Conservation (phyloP, 768 basidiomycete genomes). For the Pseudohyphozyma bogoriensis region DNA sequence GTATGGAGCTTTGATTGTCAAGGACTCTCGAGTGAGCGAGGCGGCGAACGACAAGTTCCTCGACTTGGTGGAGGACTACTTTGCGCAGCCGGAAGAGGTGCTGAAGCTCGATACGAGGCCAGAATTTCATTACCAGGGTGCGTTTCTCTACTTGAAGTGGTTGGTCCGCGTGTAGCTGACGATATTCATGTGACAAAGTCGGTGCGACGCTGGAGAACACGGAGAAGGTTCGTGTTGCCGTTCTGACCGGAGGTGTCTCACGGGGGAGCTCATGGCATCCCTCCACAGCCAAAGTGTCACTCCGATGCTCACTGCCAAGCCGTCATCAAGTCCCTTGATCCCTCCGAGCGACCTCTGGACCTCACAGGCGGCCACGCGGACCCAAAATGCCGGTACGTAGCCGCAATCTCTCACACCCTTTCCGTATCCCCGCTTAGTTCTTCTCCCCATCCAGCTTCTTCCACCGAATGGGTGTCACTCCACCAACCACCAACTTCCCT, state of each 20-base stretch:
- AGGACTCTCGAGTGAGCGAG: slow-evolving; percentile 73
- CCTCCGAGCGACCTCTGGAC: slow-evolving; percentile 73
- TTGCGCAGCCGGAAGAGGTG: slow-evolving; percentile 54
- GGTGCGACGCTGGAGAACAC: slow-evolving; percentile 95
- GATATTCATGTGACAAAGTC: slow-evolving; percentile 40
- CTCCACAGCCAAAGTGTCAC: slow-evolving; percentile 38
- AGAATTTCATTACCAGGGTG: slow-evolving; percentile 69
- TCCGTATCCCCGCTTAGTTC: neutral
- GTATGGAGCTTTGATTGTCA: slow-evolving; percentile 77
- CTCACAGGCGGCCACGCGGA: slow-evolving; percentile 52
- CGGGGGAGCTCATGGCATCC: neutral
- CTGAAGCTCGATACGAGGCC: slow-evolving; percentile 71
- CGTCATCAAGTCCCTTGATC: slow-evolving; percentile 66
- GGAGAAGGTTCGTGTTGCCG: slow-evolving; percentile 51
- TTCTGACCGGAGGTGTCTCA: slow-evolving; percentile 42
- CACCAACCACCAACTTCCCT: slow-evolving; percentile 48
- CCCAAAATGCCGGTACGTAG: slow-evolving; percentile 75
- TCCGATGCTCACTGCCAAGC: slow-evolving; percentile 64
- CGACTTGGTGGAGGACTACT: slow-evolving; percentile 88
- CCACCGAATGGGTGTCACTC: slow-evolving; percentile 39
- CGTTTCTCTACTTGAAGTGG: slow-evolving; percentile 1
- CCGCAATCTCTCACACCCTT: neutral
- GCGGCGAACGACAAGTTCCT: slow-evolving; percentile 72
- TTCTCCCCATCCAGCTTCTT: slow-evolving; percentile 31
- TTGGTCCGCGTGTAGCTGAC: neutral